Evolutionary conservation across 345 rosid genomes (phyloP).

Genomic region (Sonneratia caseolaris): DNA sequence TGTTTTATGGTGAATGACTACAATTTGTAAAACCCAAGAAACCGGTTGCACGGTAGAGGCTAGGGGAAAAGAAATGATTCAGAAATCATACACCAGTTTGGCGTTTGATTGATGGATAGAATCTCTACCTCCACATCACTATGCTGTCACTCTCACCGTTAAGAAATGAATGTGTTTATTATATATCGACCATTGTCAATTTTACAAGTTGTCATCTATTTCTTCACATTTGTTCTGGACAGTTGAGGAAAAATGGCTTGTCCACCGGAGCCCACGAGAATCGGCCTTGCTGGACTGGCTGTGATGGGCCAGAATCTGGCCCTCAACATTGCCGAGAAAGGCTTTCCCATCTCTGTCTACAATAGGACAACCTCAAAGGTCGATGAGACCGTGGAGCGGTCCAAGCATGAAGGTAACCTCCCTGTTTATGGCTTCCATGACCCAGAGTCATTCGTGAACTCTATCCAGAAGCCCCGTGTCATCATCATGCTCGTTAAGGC

Average conservation of each 20-base stretch:
- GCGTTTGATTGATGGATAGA: background rate
- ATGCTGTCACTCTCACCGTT: background rate
- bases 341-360: slow-evolving; percentile 92
- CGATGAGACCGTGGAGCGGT: slow-evolving; percentile 84
- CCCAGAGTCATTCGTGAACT: slow-evolving; percentile 66
- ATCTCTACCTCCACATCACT: background rate
- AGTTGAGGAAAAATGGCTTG: slow-evolving; percentile 49
- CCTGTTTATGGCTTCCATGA: slow-evolving; percentile 80
- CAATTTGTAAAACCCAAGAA: background rate
- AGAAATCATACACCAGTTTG: background rate
- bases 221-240: slow-evolving; percentile 8
- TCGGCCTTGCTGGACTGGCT: slow-evolving; percentile 91
- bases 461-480: slow-evolving; percentile 84
- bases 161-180: background rate
- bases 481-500: slow-evolving; percentile 96
- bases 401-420: slow-evolving; percentile 73
- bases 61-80: background rate
- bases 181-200: background rate
- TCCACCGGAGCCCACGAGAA: slow-evolving; percentile 46
- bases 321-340: slow-evolving; percentile 89
- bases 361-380: slow-evolving; percentile 84
- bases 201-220: slow-evolving; percentile 6
- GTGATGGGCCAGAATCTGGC: slow-evolving; percentile 98
- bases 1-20: background rate
- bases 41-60: background rate